Base-by-base conservation (phyloP, 164 flowering plant species). In the Euptelea pleiosperma region DNA sequence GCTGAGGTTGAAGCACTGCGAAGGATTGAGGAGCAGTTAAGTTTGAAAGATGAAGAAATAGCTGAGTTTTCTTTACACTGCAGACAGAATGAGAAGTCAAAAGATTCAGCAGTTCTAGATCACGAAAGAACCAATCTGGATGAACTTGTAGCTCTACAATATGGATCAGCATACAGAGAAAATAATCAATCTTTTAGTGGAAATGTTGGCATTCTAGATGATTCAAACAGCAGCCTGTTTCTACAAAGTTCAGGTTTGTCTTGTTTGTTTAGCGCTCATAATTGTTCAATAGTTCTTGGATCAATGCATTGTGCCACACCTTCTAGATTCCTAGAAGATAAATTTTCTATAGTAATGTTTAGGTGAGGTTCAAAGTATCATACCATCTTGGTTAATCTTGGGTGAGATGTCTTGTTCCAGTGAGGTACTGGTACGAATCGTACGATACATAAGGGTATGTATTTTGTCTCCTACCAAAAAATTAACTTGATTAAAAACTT, bases 11-110 rank as follows among this genome's bases (percentile, higher is more conserved):
- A 82, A 42, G 87, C 76, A 58, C 44, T 86, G 47, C 61, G 74
- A 40, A 71, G 67, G 74, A 67, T 82, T 55, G 73, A 79, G 77
- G 77, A 77, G 63, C 86, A 85, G 66, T 67, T 90, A 52, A 85
- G 89, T 73, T 64, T 90, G 65, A 66, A 73, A 51, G 83, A 80
- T 22, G 82, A 82, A 52, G 74, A 52, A 28, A 21, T 72, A 40
- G 79, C 59, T 5, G 47, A 31, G 25, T 43, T 76, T 56, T 58
- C 42, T 42, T 62, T 73, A 49, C 47, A 67, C 36, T 39, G 12
- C 49, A 3, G 4, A 56, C 65, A 61, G 60, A 62, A 69, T 58
- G 82, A 63, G 58, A 57, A 53, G 26, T 37, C 66, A 60, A 57
- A 65, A 67, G 67, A 41, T 60, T 37, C 66, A 8, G 75, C 60